Base-by-base conservation (phyloP, 1,284 basidiomycete genomes). In the Ustilago vetiveriae region DNA sequence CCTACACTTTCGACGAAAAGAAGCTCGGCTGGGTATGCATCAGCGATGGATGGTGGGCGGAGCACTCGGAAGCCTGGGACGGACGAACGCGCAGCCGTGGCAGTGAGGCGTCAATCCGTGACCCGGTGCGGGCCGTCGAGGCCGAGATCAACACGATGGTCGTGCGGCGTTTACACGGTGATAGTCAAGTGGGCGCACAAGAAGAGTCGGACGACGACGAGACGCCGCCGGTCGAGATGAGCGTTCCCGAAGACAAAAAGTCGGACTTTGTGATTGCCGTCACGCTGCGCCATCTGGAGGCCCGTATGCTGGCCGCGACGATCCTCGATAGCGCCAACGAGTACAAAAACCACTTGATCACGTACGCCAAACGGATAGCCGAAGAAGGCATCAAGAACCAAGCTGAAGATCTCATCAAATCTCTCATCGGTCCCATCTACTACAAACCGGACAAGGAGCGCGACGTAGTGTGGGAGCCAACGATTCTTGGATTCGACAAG, bases 401-500 rank as follows among this genome's bases (percentile, higher is more conserved):
- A 35, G 78, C 74, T 3, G 79, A 81, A 41, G 80, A 82, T 21
- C 53, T 82, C 39, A 59, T 76, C 57, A 72, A 67, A 44, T 64
- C 60, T 32, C 48, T 82, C 24, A 63, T 80, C 10, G 80, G 80
- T 3, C 80, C 80, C 1, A 64, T 81, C 35, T 81, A 81, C 63
- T 76, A 74, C 42, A 66, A 63, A 41, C 63, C 63, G n/a, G 62
- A 59, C 11, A 52, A 53, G 53, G 51, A 71, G 6, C 62, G 50
- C 35, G 59, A 67, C 14, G 42, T 47, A 5, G 43, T 45, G 6
- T 72, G 69, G 69, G 37, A 72, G 21, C 44, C 63, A n/a, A 72
- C 54, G 9, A 43, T 72, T 3, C 41, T 67, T 16, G 69, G 69
- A 10, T 45, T 55, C 23, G 69, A 72, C 29, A 72, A 71, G 52